Conservation (phyloP, 441 rosid genomes). For the Macaranga tanarius region DNA sequence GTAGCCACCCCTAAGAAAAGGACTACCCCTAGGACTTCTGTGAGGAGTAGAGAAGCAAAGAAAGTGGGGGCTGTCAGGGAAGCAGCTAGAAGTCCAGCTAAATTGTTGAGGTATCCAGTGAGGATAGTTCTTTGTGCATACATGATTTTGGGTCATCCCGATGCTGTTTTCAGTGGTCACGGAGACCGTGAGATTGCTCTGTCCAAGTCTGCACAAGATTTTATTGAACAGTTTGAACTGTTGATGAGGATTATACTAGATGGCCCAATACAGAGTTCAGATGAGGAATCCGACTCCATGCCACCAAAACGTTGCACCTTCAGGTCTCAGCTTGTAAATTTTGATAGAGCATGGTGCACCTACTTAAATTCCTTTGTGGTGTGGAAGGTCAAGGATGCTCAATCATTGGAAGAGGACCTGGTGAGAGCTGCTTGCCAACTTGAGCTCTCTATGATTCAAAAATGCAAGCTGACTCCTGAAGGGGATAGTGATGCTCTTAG, state of each 20-base stretch:
- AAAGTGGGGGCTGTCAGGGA: constrained; percentile 16
- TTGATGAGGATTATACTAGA: constrained; percentile 65
- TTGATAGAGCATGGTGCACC: constrained; percentile 85
- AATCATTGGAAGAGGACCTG: constrained; percentile 78
- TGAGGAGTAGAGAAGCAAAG: constrained; percentile 39
- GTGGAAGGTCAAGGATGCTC: constrained; percentile 98
- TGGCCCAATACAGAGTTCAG: constrained; percentile 61
- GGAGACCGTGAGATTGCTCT: constrained; percentile 82
- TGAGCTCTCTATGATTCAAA: constrained; percentile 95
- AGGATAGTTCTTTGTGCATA: constrained; percentile 86
- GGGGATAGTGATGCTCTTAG: constrained; percentile 59
- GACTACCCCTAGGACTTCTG: constrained; percentile 38
- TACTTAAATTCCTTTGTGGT: constrained; percentile 80
- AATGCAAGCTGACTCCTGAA: constrained; percentile 62
- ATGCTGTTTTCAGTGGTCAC: constrained; percentile 85
- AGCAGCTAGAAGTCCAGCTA: constrained; percentile 29
- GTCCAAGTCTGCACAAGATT: constrained; percentile 61
- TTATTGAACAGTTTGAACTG: constrained; percentile 68
- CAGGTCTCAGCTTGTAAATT: constrained; percentile 70
- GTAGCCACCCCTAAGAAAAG: constrained; percentile 73
- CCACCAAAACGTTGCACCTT: constrained; percentile 54
- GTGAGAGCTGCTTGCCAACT: constrained; percentile 98
- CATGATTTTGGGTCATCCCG: constrained; percentile 93
- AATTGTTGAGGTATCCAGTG: constrained; percentile 72
- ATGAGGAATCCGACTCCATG: constrained; percentile 49